Evolutionary conservation across 192 early-diverging fungal species (phyloP), one percentile per base, ranked within the genome.

Genomic region (Podila minutissima): DNA sequence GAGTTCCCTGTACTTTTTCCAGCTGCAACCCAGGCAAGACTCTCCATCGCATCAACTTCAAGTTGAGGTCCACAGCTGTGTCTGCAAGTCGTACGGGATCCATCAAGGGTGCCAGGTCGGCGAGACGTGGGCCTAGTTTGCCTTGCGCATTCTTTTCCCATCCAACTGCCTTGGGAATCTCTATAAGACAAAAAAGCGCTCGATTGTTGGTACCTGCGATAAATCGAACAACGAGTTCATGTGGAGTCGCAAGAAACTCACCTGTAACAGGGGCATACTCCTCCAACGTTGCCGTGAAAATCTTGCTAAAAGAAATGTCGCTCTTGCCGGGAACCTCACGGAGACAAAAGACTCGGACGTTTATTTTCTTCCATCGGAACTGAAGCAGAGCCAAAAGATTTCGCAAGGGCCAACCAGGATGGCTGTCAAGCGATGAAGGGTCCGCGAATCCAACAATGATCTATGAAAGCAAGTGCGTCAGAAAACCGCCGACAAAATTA

Each of bases 21-120:
- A 99, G 88, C 31, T 96, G 82, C 22, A 99, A 74, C 10, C 87
- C 82, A 15, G 97, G 98, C 26, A 97, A 84, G 49, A 97, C 85
- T 15, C 98, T 88, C 98, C 98, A 99, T 51, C 95, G 90, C 98
- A 99, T 99, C 57, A 99, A 86, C 71, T 98, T 96, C 59, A 99
- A 87, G 74, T 99, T 99, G 48, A 99, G 82, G 68, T 96, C 94
- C 20, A 99, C 94, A 3, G 98, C 94, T 0, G 96, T 94, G 55
- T 93, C 92, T 2, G 96, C 95, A 64, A 99, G 85, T 60, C 92
- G 92, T 41, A 63, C 71, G 5, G 97, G 97, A 68, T 98, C 94
- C 97, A 99, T 97, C 24, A 95, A 76, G 9, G 93, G 90, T 0
- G 94, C 93, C 9, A 99, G 84, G 46, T 98, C 92, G 9, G 89